Conservation (phyloP, 176 grass and related monocot genomes). For the Oryza meyeriana region DNA sequence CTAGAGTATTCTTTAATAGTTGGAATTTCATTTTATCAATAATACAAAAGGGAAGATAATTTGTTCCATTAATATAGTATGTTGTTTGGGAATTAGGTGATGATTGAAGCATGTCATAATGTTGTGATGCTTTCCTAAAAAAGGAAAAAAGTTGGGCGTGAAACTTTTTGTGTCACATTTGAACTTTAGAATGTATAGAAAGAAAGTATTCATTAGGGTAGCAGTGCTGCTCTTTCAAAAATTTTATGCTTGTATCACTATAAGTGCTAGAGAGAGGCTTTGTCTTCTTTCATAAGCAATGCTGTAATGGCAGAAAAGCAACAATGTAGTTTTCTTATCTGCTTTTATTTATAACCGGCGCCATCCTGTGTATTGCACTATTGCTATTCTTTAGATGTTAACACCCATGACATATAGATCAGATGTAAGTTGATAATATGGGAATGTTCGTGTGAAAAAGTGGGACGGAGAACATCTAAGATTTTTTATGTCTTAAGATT, state of each 20-base stretch:
- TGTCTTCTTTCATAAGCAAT: not conserved
- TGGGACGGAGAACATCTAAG: not conserved
- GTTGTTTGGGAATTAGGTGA: not conserved
- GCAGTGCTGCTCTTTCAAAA: not conserved
- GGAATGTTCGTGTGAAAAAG: not conserved
- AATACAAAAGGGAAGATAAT: not conserved
- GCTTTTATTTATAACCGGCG: not conserved
- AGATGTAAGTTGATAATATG: not conserved
- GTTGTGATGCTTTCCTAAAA: not conserved
- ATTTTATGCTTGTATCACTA: not conserved
- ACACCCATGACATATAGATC: not conserved
- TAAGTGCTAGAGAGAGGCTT: not conserved
- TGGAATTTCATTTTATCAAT: not conserved
- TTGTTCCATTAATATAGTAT: not conserved
- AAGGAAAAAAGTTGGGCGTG: not conserved
- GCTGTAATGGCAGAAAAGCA: not conserved
- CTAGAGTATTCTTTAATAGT: not conserved
- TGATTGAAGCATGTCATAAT: constrained; percentile 7
- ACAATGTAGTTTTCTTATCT: not conserved
- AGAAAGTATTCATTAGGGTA: not conserved
- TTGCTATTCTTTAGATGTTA: constrained; percentile 11
- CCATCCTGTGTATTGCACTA: not conserved
- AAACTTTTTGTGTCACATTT: not conserved
- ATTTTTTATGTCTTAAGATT: constrained; percentile 17
- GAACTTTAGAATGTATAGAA: not conserved